phyloP scores from a whole-genome alignment of 1,284 basidiomycete genomes.

The Leccinum brunneo-olivaceum region DNA sequence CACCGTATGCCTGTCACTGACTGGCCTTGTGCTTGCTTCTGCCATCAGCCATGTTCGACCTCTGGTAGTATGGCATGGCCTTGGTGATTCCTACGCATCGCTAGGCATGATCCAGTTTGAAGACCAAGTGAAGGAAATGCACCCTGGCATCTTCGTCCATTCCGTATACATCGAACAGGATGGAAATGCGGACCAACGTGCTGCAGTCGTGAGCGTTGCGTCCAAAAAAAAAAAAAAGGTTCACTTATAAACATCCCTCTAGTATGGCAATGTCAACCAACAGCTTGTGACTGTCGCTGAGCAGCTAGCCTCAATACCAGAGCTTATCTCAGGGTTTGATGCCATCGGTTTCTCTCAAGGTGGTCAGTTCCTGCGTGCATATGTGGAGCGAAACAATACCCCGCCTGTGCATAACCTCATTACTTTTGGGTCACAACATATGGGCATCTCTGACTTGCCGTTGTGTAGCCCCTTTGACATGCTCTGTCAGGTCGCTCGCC shows the following conservation, averaged over 20 bases:
- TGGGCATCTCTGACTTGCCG: conserved; percentile 82
- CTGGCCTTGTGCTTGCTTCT: conserved; percentile 8
- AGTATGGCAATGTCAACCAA: conserved; percentile 79
- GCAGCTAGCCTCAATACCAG: conserved; percentile 63
- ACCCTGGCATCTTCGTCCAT: conserved; percentile 85
- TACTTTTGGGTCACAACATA: conserved; percentile 82
- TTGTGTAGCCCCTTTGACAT: conserved; percentile 65
- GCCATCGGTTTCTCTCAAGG: conserved; percentile 92
- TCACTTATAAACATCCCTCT: conserved; percentile 4
- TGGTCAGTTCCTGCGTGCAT: conserved; percentile 88
- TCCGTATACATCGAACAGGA: conserved; percentile 70
- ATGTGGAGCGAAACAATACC: conserved; percentile 78
- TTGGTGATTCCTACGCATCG: conserved; percentile 67
- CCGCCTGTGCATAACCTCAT: conserved; percentile 82
- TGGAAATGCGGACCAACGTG: conserved; percentile 64
- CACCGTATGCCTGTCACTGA: conserved; percentile 13
- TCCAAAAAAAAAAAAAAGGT: not conserved
- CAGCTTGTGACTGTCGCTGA: conserved; percentile 64
- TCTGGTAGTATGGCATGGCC: conserved; percentile 93
- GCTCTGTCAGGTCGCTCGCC: conserved; percentile 70
- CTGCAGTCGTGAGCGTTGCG: conserved; percentile 65
- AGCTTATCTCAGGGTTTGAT: conserved; percentile 77
- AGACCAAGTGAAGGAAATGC: conserved; percentile 57
- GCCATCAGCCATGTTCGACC: conserved; percentile 42
- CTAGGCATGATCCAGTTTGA: conserved; percentile 68